Evolutionary conservation across 2,329 filamentous ascomycete genomes (phyloP).

Genomic region (Peltaster fructicola): DNA sequence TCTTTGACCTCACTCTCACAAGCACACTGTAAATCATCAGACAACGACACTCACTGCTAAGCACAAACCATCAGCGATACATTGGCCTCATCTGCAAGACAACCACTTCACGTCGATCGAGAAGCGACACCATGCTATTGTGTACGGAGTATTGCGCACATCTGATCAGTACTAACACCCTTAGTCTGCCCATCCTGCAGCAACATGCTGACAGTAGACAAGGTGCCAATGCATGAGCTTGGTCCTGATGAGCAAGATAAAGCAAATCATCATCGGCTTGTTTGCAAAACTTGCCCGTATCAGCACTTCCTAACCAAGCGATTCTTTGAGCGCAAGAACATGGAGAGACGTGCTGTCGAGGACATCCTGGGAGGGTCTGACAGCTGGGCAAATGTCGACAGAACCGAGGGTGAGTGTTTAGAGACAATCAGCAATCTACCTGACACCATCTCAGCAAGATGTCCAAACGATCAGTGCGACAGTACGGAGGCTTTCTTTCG

Average conservation of each 20-base stretch:
- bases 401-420: constrained; percentile 39
- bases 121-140: no score
- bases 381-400: constrained; percentile 83
- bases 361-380: constrained; percentile 78
- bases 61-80: constrained; percentile 3
- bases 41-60: no score
- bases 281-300: constrained; percentile 91
- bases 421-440: constrained; percentile 1
- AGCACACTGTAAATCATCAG: no score
- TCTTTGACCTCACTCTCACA: no score
- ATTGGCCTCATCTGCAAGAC: constrained; percentile 38
- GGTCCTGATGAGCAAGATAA: constrained; percentile 21
- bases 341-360: constrained; percentile 74
- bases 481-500: constrained; percentile 79
- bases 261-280: constrained; percentile 55
- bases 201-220: constrained; percentile 63
- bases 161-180: constrained; percentile 4
- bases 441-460: no score
- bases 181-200: constrained; percentile 68
- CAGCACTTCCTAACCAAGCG: constrained; percentile 64
- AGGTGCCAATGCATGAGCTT: constrained; percentile 20
- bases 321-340: constrained; percentile 63
- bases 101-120: no score
- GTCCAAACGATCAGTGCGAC: constrained; percentile 61
- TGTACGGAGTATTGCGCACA: no score